Percentiles rank a stretch among this genome's conserved stretches.
Evolutionary conservation across 768 basidiomycete genomes (phyloP).

Genomic region (Pleurotus citrinopileatus): DNA sequence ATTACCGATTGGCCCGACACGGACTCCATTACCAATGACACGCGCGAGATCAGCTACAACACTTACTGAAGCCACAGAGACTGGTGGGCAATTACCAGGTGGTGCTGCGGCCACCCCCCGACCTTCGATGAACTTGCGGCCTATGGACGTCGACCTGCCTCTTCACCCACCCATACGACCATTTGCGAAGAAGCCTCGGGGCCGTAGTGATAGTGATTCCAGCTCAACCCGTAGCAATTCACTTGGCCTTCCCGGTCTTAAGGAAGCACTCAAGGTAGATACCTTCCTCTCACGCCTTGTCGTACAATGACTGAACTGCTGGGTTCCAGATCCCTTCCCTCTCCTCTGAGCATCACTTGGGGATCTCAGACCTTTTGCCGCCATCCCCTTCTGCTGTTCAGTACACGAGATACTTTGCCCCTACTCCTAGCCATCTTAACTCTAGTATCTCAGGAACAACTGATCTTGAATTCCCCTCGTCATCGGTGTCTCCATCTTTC

Average conservation of each 20-base stretch:
- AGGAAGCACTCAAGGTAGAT: conserved; percentile 69
- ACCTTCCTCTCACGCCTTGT: neutral
- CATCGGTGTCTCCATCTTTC: conserved; percentile 16
- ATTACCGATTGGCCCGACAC: conserved; percentile 17
- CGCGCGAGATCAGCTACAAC: conserved; percentile 43
- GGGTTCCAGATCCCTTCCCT: conserved; percentile 55
- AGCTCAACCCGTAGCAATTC: conserved; percentile 28
- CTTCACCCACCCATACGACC: conserved; percentile 40
- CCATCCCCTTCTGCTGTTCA: conserved; percentile 61
- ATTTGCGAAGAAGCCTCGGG: conserved; percentile 37
- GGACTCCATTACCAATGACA: conserved; percentile 30
- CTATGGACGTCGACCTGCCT: conserved; percentile 1
- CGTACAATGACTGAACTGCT: neutral
- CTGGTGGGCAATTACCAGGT: neutral
- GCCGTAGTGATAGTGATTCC: conserved; percentile 47
- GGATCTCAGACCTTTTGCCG: conserved; percentile 66
- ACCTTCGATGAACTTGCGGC: conserved; percentile 2
- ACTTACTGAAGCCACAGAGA: conserved; percentile 25
- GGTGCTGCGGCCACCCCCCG: conserved; percentile 8
- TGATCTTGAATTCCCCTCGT: neutral
- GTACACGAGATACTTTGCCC: conserved; percentile 33
- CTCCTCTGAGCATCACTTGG: conserved; percentile 67
- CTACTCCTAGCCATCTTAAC: conserved; percentile 37
- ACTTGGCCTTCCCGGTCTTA: conserved; percentile 55
- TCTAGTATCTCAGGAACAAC: conserved; percentile 16